Conservation (phyloP, 345 rosid species). For the Dipteronia sinensis region DNA sequence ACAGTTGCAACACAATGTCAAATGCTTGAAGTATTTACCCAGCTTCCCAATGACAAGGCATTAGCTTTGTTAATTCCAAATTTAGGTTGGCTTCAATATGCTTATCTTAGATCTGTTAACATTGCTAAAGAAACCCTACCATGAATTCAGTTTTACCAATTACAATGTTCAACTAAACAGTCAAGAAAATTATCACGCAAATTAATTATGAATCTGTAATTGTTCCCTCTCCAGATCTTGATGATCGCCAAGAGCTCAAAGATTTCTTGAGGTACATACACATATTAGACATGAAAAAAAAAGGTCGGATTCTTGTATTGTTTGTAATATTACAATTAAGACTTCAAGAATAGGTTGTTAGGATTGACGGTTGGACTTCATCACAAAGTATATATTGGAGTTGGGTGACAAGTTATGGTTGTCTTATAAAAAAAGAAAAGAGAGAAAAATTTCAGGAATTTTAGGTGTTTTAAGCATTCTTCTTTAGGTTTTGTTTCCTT, state of each 20-base stretch:
- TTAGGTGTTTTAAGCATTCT: no score
- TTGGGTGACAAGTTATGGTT: neutral
- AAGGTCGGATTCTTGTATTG: neutral
- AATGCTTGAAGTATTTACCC: neutral
- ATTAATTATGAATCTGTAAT: neutral
- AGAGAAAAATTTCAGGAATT: no score
- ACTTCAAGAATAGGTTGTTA: neutral
- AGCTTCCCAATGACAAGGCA: neutral
- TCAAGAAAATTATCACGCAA: constrained; percentile 5
- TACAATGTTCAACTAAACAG: neutral
- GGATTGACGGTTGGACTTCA: neutral
- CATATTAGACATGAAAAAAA: no score
- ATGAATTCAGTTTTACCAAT: neutral
- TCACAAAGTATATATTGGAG: neutral
- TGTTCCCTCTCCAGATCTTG: neutral
- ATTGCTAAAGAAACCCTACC: neutral
- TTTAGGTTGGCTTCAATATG: neutral
- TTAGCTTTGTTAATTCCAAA: neutral
- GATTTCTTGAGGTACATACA: neutral
- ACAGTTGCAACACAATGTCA: neutral
- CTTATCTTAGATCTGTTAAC: neutral
- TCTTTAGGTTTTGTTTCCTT: no score
- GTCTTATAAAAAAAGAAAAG: no score
- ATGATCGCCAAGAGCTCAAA: neutral
- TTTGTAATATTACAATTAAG: neutral